Evolutionary conservation across 177 flowering plant genomes (phyloP).

Genomic region (Tripterygium wilfordii): DNA sequence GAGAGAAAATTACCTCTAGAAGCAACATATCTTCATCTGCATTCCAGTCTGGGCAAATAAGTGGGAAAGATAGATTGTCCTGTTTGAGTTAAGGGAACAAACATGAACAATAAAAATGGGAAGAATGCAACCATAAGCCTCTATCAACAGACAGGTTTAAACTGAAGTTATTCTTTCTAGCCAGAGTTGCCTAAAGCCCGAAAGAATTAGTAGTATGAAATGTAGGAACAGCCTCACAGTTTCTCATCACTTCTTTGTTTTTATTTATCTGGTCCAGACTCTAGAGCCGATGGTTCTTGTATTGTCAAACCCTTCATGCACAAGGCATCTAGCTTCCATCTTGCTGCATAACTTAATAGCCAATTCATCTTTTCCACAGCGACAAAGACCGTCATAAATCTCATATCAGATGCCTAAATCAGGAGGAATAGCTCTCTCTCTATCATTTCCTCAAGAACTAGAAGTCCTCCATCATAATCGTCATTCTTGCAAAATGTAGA

Average conservation of each 20-base stretch:
- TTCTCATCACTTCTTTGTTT: no score
- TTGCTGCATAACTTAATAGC: constrained; percentile 32
- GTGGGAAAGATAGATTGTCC: constrained; percentile 69
- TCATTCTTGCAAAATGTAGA: constrained; percentile 52
- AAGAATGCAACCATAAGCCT: no score
- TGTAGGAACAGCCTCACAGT: no score
- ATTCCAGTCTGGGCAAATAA: constrained; percentile 70
- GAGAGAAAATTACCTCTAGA: constrained; percentile 68
- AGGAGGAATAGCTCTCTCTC: constrained; percentile 42
- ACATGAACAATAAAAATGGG: no score
- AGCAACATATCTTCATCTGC: constrained; percentile 74
- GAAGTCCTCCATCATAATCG: constrained; percentile 70
- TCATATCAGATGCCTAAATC: constrained; percentile 29
- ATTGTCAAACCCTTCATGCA: constrained; percentile 36
- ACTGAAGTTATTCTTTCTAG: no score
- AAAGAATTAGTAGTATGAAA: no score
- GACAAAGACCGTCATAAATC: constrained; percentile 44
- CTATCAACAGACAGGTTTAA: no score
- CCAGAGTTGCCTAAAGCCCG: no score
- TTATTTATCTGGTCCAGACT: constrained; percentile 2
- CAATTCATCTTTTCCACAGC: constrained; percentile 33
- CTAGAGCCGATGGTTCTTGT: constrained; percentile 2
- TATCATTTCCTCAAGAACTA: constrained; percentile 60
- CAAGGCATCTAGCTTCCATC: constrained; percentile 34
- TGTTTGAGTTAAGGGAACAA: no score